These are phyloP conservation scores for Termitomyces sp. DNA, from an alignment of 768 basidiomycete genomes.

Conservation along the genomic window DNA sequence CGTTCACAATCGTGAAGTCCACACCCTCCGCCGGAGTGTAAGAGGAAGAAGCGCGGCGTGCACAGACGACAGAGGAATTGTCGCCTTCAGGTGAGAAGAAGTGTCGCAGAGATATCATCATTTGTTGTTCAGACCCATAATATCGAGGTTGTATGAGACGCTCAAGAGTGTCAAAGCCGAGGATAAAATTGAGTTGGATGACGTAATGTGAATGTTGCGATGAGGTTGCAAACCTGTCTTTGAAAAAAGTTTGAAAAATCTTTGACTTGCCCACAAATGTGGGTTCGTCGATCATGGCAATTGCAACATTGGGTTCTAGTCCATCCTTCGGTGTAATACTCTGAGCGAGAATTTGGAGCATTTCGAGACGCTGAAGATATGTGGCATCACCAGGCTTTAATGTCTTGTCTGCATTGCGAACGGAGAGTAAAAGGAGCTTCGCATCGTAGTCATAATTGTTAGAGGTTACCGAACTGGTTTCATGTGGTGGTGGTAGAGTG, in stretches of 20 bases:
- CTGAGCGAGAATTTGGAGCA: slow-evolving; percentile 73
- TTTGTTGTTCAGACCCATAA: slow-evolving; percentile 54
- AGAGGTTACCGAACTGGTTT: not conserved
- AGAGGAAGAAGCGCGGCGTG: slow-evolving; percentile 34
- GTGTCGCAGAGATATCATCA: slow-evolving; percentile 49
- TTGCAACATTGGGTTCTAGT: slow-evolving; percentile 50
- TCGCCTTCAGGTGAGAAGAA: slow-evolving; percentile 60
- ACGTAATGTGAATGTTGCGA: slow-evolving; percentile 9
- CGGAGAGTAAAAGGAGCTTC: slow-evolving; percentile 74
- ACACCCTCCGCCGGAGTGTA: slow-evolving; percentile 5
- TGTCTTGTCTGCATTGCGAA: slow-evolving; percentile 83
- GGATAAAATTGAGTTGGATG: slow-evolving; percentile 61
- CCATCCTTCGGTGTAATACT: slow-evolving; percentile 28
- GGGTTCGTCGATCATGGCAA: slow-evolving; percentile 84
- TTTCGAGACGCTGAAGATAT: slow-evolving; percentile 75
- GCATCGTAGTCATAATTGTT: slow-evolving; percentile 54
- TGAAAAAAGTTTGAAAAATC: slow-evolving; percentile 51
- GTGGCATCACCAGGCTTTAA: slow-evolving; percentile 70
- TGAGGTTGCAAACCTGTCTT: slow-evolving; percentile 25
- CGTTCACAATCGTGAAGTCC: slow-evolving; percentile 31
- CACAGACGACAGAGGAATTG: slow-evolving; percentile 56
- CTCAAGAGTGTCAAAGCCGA: slow-evolving; percentile 84
- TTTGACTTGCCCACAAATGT: slow-evolving; percentile 83
- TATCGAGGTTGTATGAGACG: slow-evolving; percentile 76
- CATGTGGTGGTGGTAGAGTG: slow-evolving; percentile 22